phyloP scores from a whole-genome alignment of 148 eudicot species.

The Rhododendron williamsianum region DNA sequence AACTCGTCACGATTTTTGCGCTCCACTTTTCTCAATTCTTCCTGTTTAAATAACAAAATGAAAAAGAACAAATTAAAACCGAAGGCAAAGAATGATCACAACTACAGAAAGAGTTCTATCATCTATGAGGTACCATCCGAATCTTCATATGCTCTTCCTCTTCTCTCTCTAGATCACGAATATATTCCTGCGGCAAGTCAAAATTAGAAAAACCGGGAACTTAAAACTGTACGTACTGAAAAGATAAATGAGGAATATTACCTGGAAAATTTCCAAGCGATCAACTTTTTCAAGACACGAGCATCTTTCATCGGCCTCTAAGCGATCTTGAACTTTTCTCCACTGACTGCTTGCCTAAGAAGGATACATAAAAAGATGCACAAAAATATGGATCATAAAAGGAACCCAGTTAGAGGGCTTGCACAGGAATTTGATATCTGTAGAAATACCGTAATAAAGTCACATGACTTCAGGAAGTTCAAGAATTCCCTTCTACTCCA shows the following conservation, averaged over 20 bases:
- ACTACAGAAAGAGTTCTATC: not conserved
- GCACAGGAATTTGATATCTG: conserved; percentile 4
- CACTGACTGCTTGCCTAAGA: conserved; percentile 91
- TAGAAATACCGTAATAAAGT: conserved; percentile 73
- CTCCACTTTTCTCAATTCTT: conserved; percentile 79
- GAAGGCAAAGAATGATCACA: not conserved
- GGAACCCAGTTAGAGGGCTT: not conserved
- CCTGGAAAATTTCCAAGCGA: conserved; percentile 89
- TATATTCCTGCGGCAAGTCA: conserved; percentile 58
- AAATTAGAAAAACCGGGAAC: conserved; percentile 4
- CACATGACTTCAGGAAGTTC: conserved; percentile 80
- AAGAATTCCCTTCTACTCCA: conserved; percentile 57
- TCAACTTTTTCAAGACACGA: conserved; percentile 83
- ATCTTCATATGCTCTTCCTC: conserved; percentile 92
- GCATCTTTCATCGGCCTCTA: conserved; percentile 93
- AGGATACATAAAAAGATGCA: conserved; percentile 4
- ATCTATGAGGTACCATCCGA: conserved; percentile 46
- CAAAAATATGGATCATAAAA: not conserved
- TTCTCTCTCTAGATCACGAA: conserved; percentile 83
- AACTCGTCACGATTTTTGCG: conserved; percentile 95
- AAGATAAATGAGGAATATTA: conserved; percentile 8
- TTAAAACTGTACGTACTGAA: not conserved
- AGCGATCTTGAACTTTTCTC: conserved; percentile 92
- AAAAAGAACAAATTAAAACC: not conserved
- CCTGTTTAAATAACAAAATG: conserved; percentile 34